These are phyloP conservation scores for Shiraia sp. DNA, from an alignment of 2,329 filamentous ascomycete genomes.

Conservation along the genomic window DNA sequence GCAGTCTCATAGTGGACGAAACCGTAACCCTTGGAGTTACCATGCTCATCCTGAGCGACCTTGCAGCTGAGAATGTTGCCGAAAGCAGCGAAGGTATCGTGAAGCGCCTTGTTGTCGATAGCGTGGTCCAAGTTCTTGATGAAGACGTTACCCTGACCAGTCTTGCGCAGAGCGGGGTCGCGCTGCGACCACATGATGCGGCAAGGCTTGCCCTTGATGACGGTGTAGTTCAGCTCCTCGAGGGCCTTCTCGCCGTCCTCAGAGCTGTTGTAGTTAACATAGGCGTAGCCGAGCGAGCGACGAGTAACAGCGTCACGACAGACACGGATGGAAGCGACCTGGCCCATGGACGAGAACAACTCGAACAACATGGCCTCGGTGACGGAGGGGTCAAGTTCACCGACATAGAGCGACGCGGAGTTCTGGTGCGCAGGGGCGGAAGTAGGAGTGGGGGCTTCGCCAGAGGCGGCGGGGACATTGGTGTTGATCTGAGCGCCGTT, in stretches of 20 bases:
- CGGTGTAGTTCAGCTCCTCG: constrained; percentile 98
- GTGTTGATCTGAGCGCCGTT: constrained; percentile 71
- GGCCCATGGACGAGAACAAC: constrained; percentile 98
- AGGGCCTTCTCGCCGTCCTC: constrained; percentile 95
- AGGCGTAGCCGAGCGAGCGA: constrained; percentile 97
- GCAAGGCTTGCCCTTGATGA: constrained; percentile 98
- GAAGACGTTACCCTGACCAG: constrained; percentile 98
- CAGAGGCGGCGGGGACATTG: constrained; percentile 66
- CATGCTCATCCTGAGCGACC: constrained; percentile 95
- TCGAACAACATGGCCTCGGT: constrained; percentile 99
- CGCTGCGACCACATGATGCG: constrained; percentile 99
- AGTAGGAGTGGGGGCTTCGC: constrained; percentile 70
- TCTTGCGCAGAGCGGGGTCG: constrained; percentile 98
- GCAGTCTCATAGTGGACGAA: constrained; percentile 99
- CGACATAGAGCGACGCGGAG: constrained; percentile 97
- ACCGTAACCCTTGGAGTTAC: constrained; percentile 97
- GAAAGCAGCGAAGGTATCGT: constrained; percentile 97
- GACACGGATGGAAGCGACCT: constrained; percentile 98
- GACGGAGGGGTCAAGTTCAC: constrained; percentile 95
- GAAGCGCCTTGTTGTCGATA: constrained; percentile 99
- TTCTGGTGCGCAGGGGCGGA: constrained; percentile 82
- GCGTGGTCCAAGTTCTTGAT: constrained; percentile 99
- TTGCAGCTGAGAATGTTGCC: constrained; percentile 99
- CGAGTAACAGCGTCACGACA: constrained; percentile 99
- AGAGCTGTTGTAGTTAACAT: constrained; percentile 99